These are phyloP conservation scores for Clathrus columnatus DNA, from an alignment of 768 basidiomycete species.

Conservation along the genomic window DNA sequence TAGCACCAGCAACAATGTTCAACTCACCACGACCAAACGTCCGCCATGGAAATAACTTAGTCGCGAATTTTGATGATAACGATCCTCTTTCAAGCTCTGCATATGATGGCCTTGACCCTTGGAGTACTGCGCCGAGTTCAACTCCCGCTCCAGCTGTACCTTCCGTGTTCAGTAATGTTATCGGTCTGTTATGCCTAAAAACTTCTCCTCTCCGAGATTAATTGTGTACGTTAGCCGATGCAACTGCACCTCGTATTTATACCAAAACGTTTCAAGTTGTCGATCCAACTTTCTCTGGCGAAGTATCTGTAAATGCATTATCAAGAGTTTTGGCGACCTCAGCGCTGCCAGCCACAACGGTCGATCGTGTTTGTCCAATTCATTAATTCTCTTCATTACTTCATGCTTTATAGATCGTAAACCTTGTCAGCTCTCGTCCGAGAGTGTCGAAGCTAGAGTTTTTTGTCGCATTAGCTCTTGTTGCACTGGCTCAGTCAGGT, in stretches of 20 bases:
- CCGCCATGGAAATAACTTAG: slow-evolving; percentile 57
- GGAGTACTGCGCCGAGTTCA: slow-evolving; percentile 53
- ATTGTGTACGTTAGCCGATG: slow-evolving; percentile 46
- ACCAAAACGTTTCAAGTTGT: slow-evolving; percentile 62
- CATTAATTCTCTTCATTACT: slow-evolving; percentile 1
- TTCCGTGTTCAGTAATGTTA: slow-evolving; percentile 57
- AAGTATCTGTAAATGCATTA: slow-evolving; percentile 74
- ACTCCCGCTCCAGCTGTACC: slow-evolving; percentile 54
- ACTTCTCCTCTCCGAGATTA: background rate
- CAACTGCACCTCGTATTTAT: slow-evolving; percentile 73
- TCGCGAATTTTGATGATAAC: slow-evolving; percentile 43
- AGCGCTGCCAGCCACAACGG: slow-evolving; percentile 66
- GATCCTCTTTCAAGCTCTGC: slow-evolving; percentile 49
- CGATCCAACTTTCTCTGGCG: slow-evolving; percentile 62
- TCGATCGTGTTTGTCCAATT: slow-evolving; percentile 59
- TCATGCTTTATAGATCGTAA: slow-evolving; percentile 59
- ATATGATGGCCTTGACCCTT: slow-evolving; percentile 53
- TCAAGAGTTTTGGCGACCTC: slow-evolving; percentile 76
- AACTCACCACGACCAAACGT: slow-evolving; percentile 73
- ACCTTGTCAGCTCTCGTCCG: slow-evolving; percentile 72
- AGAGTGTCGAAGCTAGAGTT: slow-evolving; percentile 85
- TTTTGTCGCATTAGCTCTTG: slow-evolving; percentile 83
- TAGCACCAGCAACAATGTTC: slow-evolving; percentile 46
- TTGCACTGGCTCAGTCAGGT: slow-evolving; percentile 75
- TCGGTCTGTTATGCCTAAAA: slow-evolving; percentile 36